Evolutionary conservation across 139 green algal genomes (phyloP), one percentile per base, ranked within the genome.

Genomic region (Mesotaenium endlicherianum): DNA sequence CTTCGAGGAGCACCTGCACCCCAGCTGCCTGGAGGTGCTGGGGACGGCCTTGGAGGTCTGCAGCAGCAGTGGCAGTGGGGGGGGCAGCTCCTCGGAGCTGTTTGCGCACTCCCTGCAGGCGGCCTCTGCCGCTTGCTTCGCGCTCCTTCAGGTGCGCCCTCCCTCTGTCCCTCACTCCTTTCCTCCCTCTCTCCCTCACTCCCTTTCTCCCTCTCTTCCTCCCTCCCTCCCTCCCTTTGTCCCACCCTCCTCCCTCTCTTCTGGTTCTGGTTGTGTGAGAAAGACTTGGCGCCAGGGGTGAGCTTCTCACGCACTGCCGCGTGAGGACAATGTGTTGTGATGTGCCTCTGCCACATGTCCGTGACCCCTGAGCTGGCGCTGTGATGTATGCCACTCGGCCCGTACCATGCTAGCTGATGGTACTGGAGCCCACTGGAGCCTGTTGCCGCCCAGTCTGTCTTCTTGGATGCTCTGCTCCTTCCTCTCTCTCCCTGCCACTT

Each of bases 1-100:
- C 16, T 74, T 87, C 34, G 71, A 59, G 43, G 71, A 69, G 34
- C 16, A 59, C 43, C 71, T 74, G 47, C 53, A 84, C 43, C 14
- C 75, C 17, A 34, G 26, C 2, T 75, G 53, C n/a, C 59, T 87
- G 6, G 82, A 84, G 36, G 74, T 77, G 17, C 42, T 82, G n/a
- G 75, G 47, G 1, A 34, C 36, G 42, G 74, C 40, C 8, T 20
- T 87, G 3, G 75, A 87, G 59, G 30, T 68, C 30, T n/a, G n/a
- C n/a, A n/a, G n/a, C n/a, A 77, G 17, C 69, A 57, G 3, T 77
- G 14, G 14, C 14, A 77, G 69, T 26, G 69, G 44, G 26, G 53
- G 53, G 26, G 26, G 26, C 26, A 34, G 53, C 53, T 20, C 20
- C 26, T 20, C 26, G 26, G 20, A 20, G 53, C 20, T 64, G 26